These are phyloP conservation scores for Acacia concinna DNA, from an alignment of 331 rosid species.

Conservation along the genomic window DNA sequence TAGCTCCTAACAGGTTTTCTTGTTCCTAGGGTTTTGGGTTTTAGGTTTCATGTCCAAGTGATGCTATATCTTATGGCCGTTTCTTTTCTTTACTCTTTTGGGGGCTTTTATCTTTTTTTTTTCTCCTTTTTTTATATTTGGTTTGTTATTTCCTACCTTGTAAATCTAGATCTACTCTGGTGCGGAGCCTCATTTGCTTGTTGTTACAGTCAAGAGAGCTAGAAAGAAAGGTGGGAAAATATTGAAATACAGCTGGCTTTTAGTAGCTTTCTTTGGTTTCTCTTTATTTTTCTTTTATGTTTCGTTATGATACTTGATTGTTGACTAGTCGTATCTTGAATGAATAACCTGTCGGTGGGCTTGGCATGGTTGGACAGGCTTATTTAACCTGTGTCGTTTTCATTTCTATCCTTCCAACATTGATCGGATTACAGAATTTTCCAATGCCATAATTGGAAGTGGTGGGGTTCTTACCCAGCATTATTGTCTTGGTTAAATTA, in stretches of 20 bases:
- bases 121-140: constrained; percentile 21
- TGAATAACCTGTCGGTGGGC: background rate
- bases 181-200: constrained; percentile 40
- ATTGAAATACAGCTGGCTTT: constrained; percentile 21
- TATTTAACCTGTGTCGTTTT: background rate
- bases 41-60: constrained; percentile 12
- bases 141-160: constrained; percentile 54
- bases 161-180: constrained; percentile 48
- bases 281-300: background rate
- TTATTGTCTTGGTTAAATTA: background rate
- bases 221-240: constrained; percentile 31
- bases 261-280: background rate
- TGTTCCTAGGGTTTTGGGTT: constrained; percentile 20
- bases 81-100: constrained; percentile 6
- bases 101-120: constrained; percentile 42
- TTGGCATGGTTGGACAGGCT: background rate
- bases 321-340: background rate
- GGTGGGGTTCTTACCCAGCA: background rate
- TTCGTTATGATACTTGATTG: background rate
- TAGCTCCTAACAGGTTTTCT: constrained; percentile 53
- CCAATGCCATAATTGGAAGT: background rate
- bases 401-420: background rate
- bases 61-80: constrained; percentile 21
- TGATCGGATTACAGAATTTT: background rate
- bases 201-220: constrained; percentile 45